phyloP scores from a whole-genome alignment of 371 early-diverging fungal species.

The Haplosporangium sp. region DNA sequence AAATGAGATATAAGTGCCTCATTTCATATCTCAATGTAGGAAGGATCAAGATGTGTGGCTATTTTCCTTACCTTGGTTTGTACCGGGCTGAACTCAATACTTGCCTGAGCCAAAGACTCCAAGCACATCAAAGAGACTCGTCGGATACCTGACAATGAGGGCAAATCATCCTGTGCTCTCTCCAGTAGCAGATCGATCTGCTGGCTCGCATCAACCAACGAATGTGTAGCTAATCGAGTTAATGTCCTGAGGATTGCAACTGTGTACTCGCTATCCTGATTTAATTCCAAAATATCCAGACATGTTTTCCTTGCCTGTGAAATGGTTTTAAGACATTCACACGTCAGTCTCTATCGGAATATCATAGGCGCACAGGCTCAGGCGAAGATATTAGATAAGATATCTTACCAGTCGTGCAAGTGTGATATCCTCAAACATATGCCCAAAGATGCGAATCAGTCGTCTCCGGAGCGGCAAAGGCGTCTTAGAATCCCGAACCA shows the following conservation, averaged over 20 bases:
- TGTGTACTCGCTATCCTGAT: slow-evolving; percentile 54
- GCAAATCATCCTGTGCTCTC: slow-evolving; percentile 19
- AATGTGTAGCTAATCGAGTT: slow-evolving; percentile 61
- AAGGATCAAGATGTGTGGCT: neutral
- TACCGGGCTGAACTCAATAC: slow-evolving; percentile 33
- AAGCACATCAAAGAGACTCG: slow-evolving; percentile 47
- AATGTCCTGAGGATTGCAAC: slow-evolving; percentile 62
- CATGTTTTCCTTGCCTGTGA: slow-evolving; percentile 62
- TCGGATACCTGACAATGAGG: slow-evolving; percentile 23
- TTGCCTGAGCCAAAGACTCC: slow-evolving; percentile 30
- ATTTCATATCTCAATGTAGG: too few species aligned
- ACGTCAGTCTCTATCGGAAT: neutral
- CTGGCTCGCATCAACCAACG: slow-evolving; percentile 62
- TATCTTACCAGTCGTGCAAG: slow-evolving; percentile 59
- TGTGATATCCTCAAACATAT: slow-evolving; percentile 69
- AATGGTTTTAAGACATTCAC: neutral
- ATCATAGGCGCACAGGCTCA: neutral
- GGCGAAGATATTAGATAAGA: neutral
- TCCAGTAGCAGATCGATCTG: slow-evolving; percentile 60
- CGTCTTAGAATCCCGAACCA: slow-evolving; percentile 50
- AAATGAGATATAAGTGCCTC: too few species aligned
- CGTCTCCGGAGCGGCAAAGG: slow-evolving; percentile 58
- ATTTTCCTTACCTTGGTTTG: slow-evolving; percentile 45
- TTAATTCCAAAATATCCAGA: slow-evolving; percentile 55
- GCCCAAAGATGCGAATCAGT: slow-evolving; percentile 65